These are phyloP conservation scores for Patellifolia procumbens DNA, from an alignment of 179 eudicot species.

Conservation along the genomic window DNA sequence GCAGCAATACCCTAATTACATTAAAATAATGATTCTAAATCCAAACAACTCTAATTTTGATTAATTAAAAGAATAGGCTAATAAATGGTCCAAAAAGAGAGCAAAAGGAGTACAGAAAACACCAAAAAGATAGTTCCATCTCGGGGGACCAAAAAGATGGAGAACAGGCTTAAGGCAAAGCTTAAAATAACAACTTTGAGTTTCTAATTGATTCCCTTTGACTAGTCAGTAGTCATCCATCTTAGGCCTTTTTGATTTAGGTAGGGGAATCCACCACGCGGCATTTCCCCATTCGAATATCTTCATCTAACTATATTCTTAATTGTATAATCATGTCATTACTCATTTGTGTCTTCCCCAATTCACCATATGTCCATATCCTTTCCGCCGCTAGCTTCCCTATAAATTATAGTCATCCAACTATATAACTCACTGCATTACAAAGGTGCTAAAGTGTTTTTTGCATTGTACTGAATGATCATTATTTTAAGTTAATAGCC, in stretches of 20 bases:
- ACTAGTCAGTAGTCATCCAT: constrained; percentile 28
- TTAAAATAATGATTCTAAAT: not conserved
- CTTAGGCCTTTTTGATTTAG: constrained; percentile 1
- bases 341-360: constrained; percentile 1
- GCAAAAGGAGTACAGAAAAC: constrained; percentile 14
- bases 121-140: constrained; percentile 25
- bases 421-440: constrained; percentile 1
- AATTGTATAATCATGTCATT: constrained; percentile 29
- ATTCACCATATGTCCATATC: constrained; percentile 12
- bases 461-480: not conserved
- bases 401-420: not conserved
- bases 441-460: not conserved
- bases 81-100: not conserved
- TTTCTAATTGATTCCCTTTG: constrained; percentile 25
- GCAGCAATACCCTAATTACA: not conserved
- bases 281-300: constrained; percentile 18
- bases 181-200: not conserved
- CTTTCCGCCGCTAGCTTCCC: constrained; percentile 28
- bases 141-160: constrained; percentile 19
- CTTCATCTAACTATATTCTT: not conserved
- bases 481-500: too few relatives aligned
- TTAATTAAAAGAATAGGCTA: not conserved
- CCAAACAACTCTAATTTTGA: not conserved
- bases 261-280: constrained; percentile 29
- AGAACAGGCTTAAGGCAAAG: constrained; percentile 17